phyloP scores from a whole-genome alignment of 1,284 basidiomycete genomes.

The Melampsora americana region DNA sequence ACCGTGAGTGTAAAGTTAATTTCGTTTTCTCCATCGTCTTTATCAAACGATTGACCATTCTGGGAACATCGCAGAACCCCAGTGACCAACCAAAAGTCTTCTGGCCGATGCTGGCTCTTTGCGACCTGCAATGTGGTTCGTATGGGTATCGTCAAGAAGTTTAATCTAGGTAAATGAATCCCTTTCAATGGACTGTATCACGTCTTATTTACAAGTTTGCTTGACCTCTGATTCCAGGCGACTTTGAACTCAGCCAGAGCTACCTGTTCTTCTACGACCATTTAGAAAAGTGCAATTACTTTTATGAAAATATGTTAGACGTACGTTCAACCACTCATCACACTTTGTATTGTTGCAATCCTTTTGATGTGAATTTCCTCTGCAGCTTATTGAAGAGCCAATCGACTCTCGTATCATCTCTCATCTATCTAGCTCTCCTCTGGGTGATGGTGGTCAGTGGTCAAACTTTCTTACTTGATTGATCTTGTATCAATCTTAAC shows the following conservation, averaged over 20 bases:
- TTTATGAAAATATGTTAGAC: conserved; percentile 80
- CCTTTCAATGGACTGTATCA: conserved; percentile 68
- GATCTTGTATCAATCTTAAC: conserved; percentile 12
- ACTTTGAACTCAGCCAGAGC: conserved; percentile 57
- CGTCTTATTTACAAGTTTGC: conserved; percentile 5
- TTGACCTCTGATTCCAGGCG: conserved; percentile 44
- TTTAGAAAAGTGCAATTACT: conserved; percentile 91
- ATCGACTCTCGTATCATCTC: conserved; percentile 77
- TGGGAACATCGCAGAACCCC: conserved; percentile 60
- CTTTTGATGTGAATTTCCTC: conserved; percentile 8
- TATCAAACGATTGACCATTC: neutral
- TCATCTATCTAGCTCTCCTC: conserved; percentile 71
- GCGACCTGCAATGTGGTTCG: conserved; percentile 64
- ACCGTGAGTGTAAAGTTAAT: conserved; percentile 24
- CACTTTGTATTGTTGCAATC: neutral
- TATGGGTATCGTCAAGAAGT: conserved; percentile 63
- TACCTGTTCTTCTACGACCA: conserved; percentile 95
- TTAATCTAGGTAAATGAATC: conserved; percentile 80
- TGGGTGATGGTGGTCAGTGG: conserved; percentile 81
- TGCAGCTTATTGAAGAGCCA: conserved; percentile 66
- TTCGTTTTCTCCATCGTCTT: neutral
- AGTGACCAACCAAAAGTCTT: conserved; percentile 80
- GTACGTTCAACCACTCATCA: neutral
- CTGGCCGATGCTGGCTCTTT: conserved; percentile 88
- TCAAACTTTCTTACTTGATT: neutral